Percentiles rank a stretch among this genome's conserved stretches.
These are phyloP conservation scores for Colletotrichum navitas DNA, from an alignment of 2,329 filamentous ascomycete genomes.

Conservation along the genomic window DNA sequence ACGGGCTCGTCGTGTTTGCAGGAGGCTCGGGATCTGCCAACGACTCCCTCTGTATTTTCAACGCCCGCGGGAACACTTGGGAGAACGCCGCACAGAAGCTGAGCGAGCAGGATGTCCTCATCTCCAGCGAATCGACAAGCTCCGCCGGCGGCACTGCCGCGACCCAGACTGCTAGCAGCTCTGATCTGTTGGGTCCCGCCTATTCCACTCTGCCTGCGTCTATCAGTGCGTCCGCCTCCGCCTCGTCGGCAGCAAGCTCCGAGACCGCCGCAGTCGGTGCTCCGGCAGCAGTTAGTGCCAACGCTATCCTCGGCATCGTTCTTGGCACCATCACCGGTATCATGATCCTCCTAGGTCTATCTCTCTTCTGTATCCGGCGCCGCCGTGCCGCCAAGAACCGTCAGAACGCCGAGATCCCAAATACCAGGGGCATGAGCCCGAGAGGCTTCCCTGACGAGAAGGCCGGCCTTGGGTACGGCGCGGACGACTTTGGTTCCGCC, in stretches of 20 bases:
- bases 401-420: constrained; percentile 61
- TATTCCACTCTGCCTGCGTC: constrained; percentile 43
- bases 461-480: constrained; percentile 62
- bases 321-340: constrained; percentile 85
- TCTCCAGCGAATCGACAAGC: constrained; percentile 47
- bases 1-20: constrained; percentile 77
- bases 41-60: constrained; percentile 81
- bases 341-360: constrained; percentile 75
- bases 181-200: constrained; percentile 43
- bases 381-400: constrained; percentile 70
- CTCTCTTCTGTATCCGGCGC: constrained; percentile 75
- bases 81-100: constrained; percentile 77
- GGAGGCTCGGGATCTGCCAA: constrained; percentile 74
- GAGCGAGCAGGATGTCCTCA: constrained; percentile 57
- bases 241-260: constrained; percentile 41
- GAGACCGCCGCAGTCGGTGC: constrained; percentile 41
- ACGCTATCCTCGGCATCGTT: constrained; percentile 81
- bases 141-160: constrained; percentile 48
- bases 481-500: constrained; percentile 48
- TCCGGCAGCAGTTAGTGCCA: constrained; percentile 49
- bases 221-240: constrained; percentile 46
- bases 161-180: constrained; percentile 48
- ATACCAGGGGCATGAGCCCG: constrained; percentile 54
- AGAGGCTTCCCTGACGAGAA: constrained; percentile 67
- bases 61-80: constrained; percentile 83